A percentile compares a stretch with the other conserved stretches of the same genome.
Evolutionary conservation across 257 asterid species (phyloP).

Genomic region (Fraxinus excelsior): DNA sequence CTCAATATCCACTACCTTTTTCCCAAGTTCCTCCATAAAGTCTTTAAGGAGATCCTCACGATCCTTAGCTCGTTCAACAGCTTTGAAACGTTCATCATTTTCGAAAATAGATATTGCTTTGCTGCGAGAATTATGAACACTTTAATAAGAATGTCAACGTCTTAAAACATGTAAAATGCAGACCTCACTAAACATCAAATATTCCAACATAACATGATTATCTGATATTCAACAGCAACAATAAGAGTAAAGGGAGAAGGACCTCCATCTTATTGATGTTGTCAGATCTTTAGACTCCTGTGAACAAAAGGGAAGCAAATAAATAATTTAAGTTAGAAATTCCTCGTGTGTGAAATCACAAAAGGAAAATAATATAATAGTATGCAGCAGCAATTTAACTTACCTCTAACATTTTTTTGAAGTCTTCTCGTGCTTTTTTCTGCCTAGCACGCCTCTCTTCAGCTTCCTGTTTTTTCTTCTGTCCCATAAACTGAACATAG

Average conservation of each 20-base stretch:
- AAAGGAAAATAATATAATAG: not conserved
- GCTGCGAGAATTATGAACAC: constrained; percentile 47
- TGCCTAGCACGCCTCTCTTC: constrained; percentile 82
- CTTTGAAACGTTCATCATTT: constrained; percentile 82
- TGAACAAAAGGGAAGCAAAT: constrained; percentile 11
- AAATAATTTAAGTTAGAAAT: constrained; percentile 1
- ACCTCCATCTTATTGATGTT: constrained; percentile 86
- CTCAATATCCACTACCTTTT: constrained; percentile 55
- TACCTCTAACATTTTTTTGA: constrained; percentile 85
- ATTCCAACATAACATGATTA: constrained; percentile 8
- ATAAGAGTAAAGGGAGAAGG: constrained; percentile 27
- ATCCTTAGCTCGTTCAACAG: constrained; percentile 76
- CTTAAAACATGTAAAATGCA: constrained; percentile 18
- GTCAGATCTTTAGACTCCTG: constrained; percentile 88
- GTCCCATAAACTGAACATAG: constrained; percentile 66
- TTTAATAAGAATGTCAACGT: constrained; percentile 25
- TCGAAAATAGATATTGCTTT: constrained; percentile 69
- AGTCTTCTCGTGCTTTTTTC: constrained; percentile 83
- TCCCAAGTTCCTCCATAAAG: constrained; percentile 67
- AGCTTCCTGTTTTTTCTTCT: constrained; percentile 81
- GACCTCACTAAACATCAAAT: constrained; percentile 4
- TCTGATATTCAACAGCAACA: constrained; percentile 7
- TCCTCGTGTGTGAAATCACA: constrained; percentile 16
- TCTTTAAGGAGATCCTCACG: constrained; percentile 87
- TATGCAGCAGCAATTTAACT: constrained; percentile 22